Evolutionary conservation across 2,329 filamentous ascomycete genomes (phyloP), one percentile per base, ranked within the genome.

Genomic region (Sclerotinia minor): DNA sequence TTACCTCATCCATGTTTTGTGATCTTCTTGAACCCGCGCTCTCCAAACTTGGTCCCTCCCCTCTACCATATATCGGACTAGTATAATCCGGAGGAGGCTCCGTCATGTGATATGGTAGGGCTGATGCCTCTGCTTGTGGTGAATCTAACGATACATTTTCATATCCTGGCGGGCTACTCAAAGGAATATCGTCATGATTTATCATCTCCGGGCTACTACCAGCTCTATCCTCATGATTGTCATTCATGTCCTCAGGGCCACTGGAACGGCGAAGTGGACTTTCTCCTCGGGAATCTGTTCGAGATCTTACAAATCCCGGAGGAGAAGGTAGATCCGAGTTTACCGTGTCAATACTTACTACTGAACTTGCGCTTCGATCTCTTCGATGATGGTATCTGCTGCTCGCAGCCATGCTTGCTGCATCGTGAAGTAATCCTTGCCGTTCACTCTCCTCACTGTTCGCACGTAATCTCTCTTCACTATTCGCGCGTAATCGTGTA

Each of bases 401-500:
- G 52, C 78, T 76, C 75, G 76, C 71, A 76, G 76, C 69, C 79
- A 79, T 67, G 75, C 73, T 73, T 73, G 89, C 91, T 1, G 89
- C 87, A 71, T 89, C 88, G 45, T 89, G 90, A 17, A 94, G 82
- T 11, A 94, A 79, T 0, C 90, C 90, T 54, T 89, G 81, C 41
- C 87, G 82, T 75, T 94, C 90, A 26, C 67, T 92, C 72, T 93
- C 91, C 24, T 82, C 83, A 70, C 89, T 93, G 74, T 88, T 90
- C 47, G 89, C 89, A 41, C 92, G 84, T 38, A 95, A 79, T 57
- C 67, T 92, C 72, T 93, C 91, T n/a, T 82, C 83, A 70, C 89
- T 93, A 74, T 88, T 90, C 49, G 89, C 89, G 41, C 92, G 84
- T 38, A 95, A 79, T 57, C 92, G 83, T 1, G 90, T 92, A 61